A percentile compares a stretch with the other conserved stretches of the same genome.
Conservation (phyloP, 768 basidiomycete genomes). For the Lepiota brunneoincarnata region DNA sequence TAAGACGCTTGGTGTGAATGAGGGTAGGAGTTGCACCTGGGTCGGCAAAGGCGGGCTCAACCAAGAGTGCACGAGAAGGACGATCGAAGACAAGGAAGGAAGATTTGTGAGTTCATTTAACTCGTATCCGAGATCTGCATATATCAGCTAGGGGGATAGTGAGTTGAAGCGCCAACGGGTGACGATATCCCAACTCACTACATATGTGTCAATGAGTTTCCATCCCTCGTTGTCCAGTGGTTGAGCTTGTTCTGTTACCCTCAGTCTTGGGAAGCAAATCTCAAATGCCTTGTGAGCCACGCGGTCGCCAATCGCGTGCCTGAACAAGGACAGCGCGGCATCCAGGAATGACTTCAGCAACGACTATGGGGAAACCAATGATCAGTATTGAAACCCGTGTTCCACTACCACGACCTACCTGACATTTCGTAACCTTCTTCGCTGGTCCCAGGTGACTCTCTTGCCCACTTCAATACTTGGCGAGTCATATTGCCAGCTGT, state of each 20-base stretch:
- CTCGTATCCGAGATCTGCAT: too few relatives aligned
- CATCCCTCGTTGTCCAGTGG: neutral
- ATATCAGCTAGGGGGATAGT: too few relatives aligned
- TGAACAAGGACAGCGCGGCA: conserved; percentile 9
- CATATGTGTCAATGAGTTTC: too few relatives aligned
- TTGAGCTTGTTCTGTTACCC: too few relatives aligned
- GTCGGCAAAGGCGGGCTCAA: neutral
- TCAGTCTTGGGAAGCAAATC: neutral
- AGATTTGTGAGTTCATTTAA: too few relatives aligned
- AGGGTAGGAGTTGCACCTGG: conserved; percentile 11
- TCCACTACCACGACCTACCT: conserved; percentile 22
- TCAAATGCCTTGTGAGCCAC: conserved; percentile 48
- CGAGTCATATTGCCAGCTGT: conserved; percentile 26
- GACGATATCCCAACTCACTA: too few relatives aligned
- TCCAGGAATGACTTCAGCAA: conserved; percentile 21
- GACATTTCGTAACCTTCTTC: conserved; percentile 22
- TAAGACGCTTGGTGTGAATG: conserved; percentile 25
- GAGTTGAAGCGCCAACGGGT: too few relatives aligned
- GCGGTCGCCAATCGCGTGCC: conserved; percentile 36
- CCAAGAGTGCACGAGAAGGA: neutral
- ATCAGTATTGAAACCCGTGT: neutral
- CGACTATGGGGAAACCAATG: conserved; percentile 13
- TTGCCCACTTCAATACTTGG: conserved; percentile 28
- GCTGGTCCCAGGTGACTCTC: conserved; percentile 13
- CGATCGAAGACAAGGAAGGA: neutral